A percentile compares a stretch with the other conserved stretches of the same genome.
These are phyloP conservation scores for Aegilops speltoides DNA, from an alignment of 176 grass and related monocot species.

Conservation along the genomic window DNA sequence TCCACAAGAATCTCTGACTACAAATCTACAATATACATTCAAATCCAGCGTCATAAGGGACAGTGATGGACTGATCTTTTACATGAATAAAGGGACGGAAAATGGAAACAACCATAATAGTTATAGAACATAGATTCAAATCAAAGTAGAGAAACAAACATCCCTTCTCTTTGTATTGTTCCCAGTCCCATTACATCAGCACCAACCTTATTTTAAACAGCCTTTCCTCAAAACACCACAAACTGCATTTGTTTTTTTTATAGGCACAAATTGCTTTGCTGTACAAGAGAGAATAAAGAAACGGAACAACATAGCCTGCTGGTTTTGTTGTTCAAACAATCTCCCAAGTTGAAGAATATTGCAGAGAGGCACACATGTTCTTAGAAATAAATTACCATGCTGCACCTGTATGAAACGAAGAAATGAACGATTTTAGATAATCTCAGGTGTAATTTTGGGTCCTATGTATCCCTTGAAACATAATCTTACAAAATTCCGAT, in stretches of 20 bases:
- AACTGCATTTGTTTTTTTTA: conserved; percentile 19
- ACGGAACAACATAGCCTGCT: not conserved
- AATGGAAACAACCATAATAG: not conserved
- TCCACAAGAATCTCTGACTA: conserved; percentile 6
- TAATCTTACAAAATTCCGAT: not conserved
- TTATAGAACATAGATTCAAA: not conserved
- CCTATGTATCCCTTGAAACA: not conserved
- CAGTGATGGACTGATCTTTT: not conserved
- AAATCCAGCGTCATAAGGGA: not conserved
- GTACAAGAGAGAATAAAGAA: conserved; percentile 26
- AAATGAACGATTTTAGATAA: conserved; percentile 4
- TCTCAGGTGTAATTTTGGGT: not conserved
- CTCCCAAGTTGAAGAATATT: conserved; percentile 6
- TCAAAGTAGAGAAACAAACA: not conserved
- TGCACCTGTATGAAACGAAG: conserved; percentile 33
- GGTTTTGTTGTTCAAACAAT: conserved; percentile 26
- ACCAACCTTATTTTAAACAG: conserved; percentile 12
- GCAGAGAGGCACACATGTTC: conserved; percentile 11
- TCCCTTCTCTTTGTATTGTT: conserved; percentile 4
- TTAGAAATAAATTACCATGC: conserved; percentile 26
- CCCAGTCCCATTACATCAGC: not conserved
- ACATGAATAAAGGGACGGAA: not conserved
- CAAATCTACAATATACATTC: not conserved
- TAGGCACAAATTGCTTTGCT: conserved; percentile 16
- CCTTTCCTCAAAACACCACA: conserved; percentile 14